Base-by-base conservation (phyloP, 306 rosid genomes). In the Glycine latifolia region DNA sequence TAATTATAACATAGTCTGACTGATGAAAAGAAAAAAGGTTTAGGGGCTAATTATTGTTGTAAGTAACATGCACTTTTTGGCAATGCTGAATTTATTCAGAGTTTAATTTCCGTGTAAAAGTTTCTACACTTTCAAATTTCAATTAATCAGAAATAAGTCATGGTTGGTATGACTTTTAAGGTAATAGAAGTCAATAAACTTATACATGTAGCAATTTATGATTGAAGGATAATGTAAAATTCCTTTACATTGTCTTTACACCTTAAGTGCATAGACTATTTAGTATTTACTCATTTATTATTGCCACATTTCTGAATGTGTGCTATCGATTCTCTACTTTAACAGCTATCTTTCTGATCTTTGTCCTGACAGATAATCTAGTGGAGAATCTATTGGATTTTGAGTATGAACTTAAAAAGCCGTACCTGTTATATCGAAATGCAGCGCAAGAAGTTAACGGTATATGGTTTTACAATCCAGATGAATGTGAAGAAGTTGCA, bases 361-460 rank as follows among this genome's bases (percentile, higher is more conserved):
- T 65, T 83, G 83, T 80, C 44, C 52, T 76, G 86, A 76, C 91
- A 95, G 98, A 92, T 80, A 92, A 95, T 84, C 94, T 95, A 53
- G 95, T 91, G 88, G 98, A 95, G 91, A 92, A 95, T 87, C 91
- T 95, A 55, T 87, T 92, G 87, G 98, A 95, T 86, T 95, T 92
- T 85, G 98, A 95, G 87, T 95, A 90, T 82, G 98, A 95, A 86
- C 89, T 95, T 78, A 94, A 92, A 66, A 91, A 84, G 74, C 98
- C 98, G 20, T 95, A 95, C 87, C 85, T 95, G 26, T 86, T 95
- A 54, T 95, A 95, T 82, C 91, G 95, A 71, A 95, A 95, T 88
- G 95, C 95, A 16, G 86, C 94, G 14, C 98, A 95, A 86, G 98
- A 95, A 85, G 98, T 95, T 87, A 92, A 91, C 81, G 98, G 98